Evolutionary conservation across 2,329 filamentous ascomycete species (phyloP), one percentile per base, ranked within the genome.

Genomic region (Meredithiella fracta): DNA sequence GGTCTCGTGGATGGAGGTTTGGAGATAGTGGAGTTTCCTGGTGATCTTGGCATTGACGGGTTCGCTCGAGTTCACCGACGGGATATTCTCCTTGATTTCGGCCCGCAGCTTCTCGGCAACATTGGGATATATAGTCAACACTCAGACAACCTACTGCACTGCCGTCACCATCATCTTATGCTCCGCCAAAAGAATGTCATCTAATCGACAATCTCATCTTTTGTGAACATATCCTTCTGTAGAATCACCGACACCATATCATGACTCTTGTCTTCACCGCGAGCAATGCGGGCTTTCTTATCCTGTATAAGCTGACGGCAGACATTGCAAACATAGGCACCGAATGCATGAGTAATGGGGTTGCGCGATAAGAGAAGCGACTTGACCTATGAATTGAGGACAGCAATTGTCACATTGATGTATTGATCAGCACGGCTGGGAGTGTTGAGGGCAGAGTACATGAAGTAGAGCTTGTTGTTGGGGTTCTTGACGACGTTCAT

Each of bases 161-260:
- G 50, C 50, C 7, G 34, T 38, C 8, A 31, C 50, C 9, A 31
- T 52, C n/a, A 31, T 52, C 31, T 52, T 31, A 40, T 52, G 50
- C 1, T 31, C 50, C 2, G 50, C 50, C 29, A 52, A 17, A 15
- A 52, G 23, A n/a, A 52, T 86, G 94, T 92, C 65, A 92, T 77
- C 68, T 94, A 88, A 66, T 92, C 85, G 37, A 88, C 78, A n/a
- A 94, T 77, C 59, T 87, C 80, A 51, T 88, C 84, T 60, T 92
- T 86, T 11, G 70, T 77, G 68, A 94, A 92, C 4, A 74, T 79
- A 50, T 85, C 85, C 40, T 81, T 87, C 64, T 83, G 77, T 51
- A 94, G 72, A 15, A 88, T 88, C 0, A 91, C 84, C 1, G 83
- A 87, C 34, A 94, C 72, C 58, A 95, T 92, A 66, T 94, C 88